A percentile compares a stretch with the other conserved stretches of the same genome.
These are phyloP conservation scores for Pseudonitzschia multiseries DNA, from an alignment of 108 stramenopile species.

Conservation along the genomic window DNA sequence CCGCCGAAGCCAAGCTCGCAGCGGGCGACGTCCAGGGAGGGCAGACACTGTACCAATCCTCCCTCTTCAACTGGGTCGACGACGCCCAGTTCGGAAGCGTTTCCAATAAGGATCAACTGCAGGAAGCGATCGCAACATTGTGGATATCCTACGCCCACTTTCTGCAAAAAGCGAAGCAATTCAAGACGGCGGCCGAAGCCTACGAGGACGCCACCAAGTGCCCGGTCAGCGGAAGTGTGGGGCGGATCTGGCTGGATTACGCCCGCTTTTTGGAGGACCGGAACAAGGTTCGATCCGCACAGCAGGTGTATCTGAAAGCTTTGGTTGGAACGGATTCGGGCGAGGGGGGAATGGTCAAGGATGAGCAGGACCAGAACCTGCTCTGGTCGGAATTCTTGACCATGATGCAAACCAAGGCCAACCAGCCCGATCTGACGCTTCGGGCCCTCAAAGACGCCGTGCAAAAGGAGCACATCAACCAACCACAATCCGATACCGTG, in stretches of 20 bases:
- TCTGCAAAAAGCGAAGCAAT: constrained; percentile 63
- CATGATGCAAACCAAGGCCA: constrained; percentile 49
- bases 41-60: constrained; percentile 70
- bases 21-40: constrained; percentile 50
- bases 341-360: constrained; percentile 42
- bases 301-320: constrained; percentile 75
- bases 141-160: constrained; percentile 82
- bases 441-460: constrained; percentile 62
- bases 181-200: constrained; percentile 81
- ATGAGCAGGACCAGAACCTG: constrained; percentile 62
- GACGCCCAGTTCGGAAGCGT: constrained; percentile 70
- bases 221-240: constrained; percentile 63
- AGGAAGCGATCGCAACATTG: constrained; percentile 66
- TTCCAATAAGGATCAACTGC: constrained; percentile 34
- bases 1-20: constrained; percentile 57
- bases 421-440: constrained; percentile 67
- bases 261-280: constrained; percentile 77
- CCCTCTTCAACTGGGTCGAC: constrained; percentile 86
- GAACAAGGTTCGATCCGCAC: constrained; percentile 62
- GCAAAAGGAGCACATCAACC: constrained; percentile 44
- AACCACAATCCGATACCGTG: constrained; percentile 5
- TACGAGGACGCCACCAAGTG: constrained; percentile 76
- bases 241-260: constrained; percentile 79
- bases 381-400: constrained; percentile 85
- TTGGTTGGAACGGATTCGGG: constrained; percentile 51